Conservation (phyloP, 176 grass and related monocot genomes). For the Bromus sterilis region DNA sequence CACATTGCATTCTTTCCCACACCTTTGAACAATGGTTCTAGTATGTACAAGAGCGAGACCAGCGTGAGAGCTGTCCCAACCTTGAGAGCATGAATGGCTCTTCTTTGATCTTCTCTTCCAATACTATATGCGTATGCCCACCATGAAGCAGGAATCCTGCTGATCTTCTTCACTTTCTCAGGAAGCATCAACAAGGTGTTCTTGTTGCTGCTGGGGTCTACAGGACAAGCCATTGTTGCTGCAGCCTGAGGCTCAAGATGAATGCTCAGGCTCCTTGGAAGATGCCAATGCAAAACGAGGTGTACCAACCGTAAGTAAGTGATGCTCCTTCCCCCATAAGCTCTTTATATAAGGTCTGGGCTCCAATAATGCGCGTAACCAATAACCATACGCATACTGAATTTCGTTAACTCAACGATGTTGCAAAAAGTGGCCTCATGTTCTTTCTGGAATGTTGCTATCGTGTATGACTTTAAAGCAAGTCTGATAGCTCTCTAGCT, state of each 20-base stretch:
- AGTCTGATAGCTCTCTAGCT: background rate
- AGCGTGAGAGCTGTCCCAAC: constrained; percentile 62
- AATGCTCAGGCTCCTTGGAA: constrained; percentile 14
- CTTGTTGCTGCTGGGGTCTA: constrained; percentile 21
- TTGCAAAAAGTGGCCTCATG: constrained; percentile 6
- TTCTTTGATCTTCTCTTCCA: constrained; percentile 70
- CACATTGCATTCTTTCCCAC: constrained; percentile 91
- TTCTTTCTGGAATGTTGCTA: constrained; percentile 43
- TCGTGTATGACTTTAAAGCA: constrained; percentile 23
- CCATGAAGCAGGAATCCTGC: constrained; percentile 29
- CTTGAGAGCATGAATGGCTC: constrained; percentile 74
- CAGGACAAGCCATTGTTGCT: constrained; percentile 34
- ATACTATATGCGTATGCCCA: constrained; percentile 42
- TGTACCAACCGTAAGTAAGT: constrained; percentile 10
- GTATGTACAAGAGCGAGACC: constrained; percentile 78
- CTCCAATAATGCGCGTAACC: background rate
- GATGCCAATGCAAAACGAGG: background rate
- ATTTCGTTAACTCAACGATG: background rate
- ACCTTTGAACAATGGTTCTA: constrained; percentile 69
- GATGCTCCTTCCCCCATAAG: background rate
- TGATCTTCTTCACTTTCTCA: constrained; percentile 31
- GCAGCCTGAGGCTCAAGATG: background rate
- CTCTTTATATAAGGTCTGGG: constrained; percentile 27
- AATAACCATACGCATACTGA: background rate
- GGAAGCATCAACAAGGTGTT: background rate